phyloP scores from a whole-genome alignment of 75 land plant genomes.

The Cryptomeria japonica region DNA sequence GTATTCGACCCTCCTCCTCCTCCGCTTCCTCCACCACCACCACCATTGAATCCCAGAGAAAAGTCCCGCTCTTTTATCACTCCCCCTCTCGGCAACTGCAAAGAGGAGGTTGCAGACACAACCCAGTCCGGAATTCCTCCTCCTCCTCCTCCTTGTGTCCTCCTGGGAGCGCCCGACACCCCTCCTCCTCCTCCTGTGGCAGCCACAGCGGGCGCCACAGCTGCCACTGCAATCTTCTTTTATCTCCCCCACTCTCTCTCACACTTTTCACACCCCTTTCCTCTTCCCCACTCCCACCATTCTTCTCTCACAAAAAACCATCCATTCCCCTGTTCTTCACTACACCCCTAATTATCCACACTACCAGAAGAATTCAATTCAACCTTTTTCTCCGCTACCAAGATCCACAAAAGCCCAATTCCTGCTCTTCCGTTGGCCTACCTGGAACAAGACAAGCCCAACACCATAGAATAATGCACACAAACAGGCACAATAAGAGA shows the following conservation, averaged over 20 bases:
- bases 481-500: neutral
- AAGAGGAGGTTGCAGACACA: slow-evolving; percentile 36
- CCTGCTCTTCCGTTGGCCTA: neutral
- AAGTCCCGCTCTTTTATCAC: slow-evolving; percentile 38
- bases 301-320: neutral
- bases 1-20: slow-evolving; percentile 8
- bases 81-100: slow-evolving; percentile 22
- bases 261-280: neutral
- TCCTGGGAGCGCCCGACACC: slow-evolving; percentile 7
- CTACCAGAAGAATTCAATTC: neutral
- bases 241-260: neutral
- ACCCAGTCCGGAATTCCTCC: slow-evolving; percentile 52
- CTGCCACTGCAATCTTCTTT: slow-evolving; percentile 2
- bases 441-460: slow-evolving; percentile 5
- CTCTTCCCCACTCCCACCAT: neutral
- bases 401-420: slow-evolving; percentile 4
- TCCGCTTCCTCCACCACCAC: neutral
- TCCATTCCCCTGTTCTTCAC: too few relatives aligned
- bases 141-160: neutral
- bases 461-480: slow-evolving; percentile 9
- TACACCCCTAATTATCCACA: too few relatives aligned
- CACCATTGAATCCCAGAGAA: slow-evolving; percentile 69
- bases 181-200: slow-evolving; percentile 4
- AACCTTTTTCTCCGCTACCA: neutral
- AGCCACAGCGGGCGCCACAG: slow-evolving; percentile 18